Base-by-base conservation (phyloP, 495 filamentous ascomycete genomes). In the Hypoxylon intermedium region DNA sequence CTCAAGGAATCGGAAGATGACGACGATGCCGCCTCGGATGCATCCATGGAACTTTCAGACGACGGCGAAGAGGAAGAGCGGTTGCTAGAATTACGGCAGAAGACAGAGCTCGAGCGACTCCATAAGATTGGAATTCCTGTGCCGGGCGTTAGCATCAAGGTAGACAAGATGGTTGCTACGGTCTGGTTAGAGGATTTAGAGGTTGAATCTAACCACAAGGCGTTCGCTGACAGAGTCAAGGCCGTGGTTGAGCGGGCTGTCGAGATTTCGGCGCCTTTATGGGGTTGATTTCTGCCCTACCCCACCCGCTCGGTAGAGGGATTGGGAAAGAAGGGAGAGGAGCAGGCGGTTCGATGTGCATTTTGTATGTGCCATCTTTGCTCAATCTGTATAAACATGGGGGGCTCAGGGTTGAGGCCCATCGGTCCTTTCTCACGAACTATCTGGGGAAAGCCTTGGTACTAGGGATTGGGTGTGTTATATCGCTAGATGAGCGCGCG, bases 111-210 rank as follows among this genome's bases (percentile, higher is more conserved):
- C 3, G 82, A 87, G 28, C 79, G 90, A 13, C 78, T 98, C 47
- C 88, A 91, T 53, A 82, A 83, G 42, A 72, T 96, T 6, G 92
- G 92, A 0, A 90, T 97, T 24, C 90, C 91, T 0, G 88, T 97
- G 0, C 95, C 94, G 0, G 94, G 93, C 0, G 77, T 98, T 2
- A 85, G 87, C 65, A 93, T 98, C 72, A 85, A 80, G 69, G 87
- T 98, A 3, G 94, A 97, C 68, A 93, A 90, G 73, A 86, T 92
- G 71, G 82, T 89, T 53, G 94, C 93, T 4, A 87, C 81, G 38
- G 89, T 98, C 5, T 97, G 91, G 92, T 80, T 98, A 24, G 93
- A 98, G 79, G 83, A 86, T 41, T 70, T 98, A 41, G 90, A 93
- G 63, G 90, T 98, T 0, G 95, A 98, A 72, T 93, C 92, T 72